phyloP scores from a whole-genome alignment of 2,329 filamentous ascomycete genomes.

The Sarocladium oryzae region DNA sequence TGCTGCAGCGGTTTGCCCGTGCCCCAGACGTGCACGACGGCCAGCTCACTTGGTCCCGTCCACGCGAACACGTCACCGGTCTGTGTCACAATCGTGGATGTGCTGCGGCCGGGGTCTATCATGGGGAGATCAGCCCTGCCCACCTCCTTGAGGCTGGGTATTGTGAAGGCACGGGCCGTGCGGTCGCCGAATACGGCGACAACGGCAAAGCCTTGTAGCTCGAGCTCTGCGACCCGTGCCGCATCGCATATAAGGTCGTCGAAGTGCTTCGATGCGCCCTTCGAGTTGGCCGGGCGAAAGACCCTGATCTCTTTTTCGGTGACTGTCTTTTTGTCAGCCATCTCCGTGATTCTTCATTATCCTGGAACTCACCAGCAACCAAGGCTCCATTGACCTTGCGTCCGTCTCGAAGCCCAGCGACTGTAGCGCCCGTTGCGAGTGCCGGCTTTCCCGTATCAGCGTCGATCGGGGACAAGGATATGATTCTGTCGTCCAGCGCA shows the following conservation, averaged over 20 bases:
- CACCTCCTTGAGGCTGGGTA: constrained; percentile 86
- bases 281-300: constrained; percentile 76
- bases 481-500: constrained; percentile 60
- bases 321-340: constrained; percentile 31
- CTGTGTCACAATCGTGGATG: constrained; percentile 62
- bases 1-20: constrained; percentile 58
- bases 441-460: constrained; percentile 71
- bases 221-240: constrained; percentile 68
- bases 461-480: constrained; percentile 74
- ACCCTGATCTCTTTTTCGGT: constrained; percentile 72
- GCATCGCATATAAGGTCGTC: constrained; percentile 77
- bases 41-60: constrained; percentile 81
- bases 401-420: constrained; percentile 72
- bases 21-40: constrained; percentile 79
- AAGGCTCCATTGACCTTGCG: constrained; percentile 72
- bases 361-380: constrained; percentile 55
- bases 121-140: constrained; percentile 59
- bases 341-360: background rate
- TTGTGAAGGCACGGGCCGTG: constrained; percentile 69
- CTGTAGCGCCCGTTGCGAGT: constrained; percentile 64
- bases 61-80: constrained; percentile 82
- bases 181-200: constrained; percentile 82
- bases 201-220: constrained; percentile 69
- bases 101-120: constrained; percentile 67
- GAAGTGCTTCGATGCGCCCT: constrained; percentile 89